Percentiles rank a stretch among this genome's conserved stretches.
phyloP scores from a whole-genome alignment of 78 protist species.

The Chrysochromulina tobinii region DNA sequence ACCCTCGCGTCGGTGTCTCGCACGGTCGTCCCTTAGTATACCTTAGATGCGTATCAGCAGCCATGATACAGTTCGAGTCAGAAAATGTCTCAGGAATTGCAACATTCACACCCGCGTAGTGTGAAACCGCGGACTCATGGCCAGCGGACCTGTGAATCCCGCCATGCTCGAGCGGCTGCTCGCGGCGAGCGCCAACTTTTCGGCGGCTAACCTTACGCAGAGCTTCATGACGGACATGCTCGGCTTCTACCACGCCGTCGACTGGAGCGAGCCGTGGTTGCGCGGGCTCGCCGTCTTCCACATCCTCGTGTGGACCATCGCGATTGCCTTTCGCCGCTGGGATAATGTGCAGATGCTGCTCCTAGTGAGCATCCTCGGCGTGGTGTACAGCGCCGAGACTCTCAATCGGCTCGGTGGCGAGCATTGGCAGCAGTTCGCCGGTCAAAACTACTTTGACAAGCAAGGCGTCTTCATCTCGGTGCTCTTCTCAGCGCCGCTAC shows the following conservation, averaged over 20 bases:
- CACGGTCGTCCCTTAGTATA: no score
- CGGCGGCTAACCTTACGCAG: no score
- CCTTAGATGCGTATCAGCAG: no score
- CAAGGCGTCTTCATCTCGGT: conserved; percentile 10
- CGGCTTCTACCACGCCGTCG: background rate
- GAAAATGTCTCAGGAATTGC: no score
- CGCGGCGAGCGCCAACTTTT: no score
- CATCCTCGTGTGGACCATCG: no score
- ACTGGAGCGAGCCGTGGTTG: background rate
- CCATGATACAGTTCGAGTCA: no score
- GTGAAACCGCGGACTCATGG: no score
- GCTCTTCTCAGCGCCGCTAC: background rate
- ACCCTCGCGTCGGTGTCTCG: no score
- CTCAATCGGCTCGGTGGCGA: background rate
- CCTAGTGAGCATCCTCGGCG: background rate
- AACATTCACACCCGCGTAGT: no score
- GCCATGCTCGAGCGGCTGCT: no score
- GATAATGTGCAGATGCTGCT: background rate
- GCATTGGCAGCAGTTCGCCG: background rate
- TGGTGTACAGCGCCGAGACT: background rate
- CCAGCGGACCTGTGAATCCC: no score
- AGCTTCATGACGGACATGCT: background rate
- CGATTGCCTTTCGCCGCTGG: background rate
- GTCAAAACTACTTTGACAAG: conserved; percentile 9
- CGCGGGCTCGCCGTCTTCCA: background rate